Evolutionary conservation across 805 yeast genomes (phyloP), one percentile per base, ranked within the genome.

Genomic region (Saccharomycopsis capsularis): DNA sequence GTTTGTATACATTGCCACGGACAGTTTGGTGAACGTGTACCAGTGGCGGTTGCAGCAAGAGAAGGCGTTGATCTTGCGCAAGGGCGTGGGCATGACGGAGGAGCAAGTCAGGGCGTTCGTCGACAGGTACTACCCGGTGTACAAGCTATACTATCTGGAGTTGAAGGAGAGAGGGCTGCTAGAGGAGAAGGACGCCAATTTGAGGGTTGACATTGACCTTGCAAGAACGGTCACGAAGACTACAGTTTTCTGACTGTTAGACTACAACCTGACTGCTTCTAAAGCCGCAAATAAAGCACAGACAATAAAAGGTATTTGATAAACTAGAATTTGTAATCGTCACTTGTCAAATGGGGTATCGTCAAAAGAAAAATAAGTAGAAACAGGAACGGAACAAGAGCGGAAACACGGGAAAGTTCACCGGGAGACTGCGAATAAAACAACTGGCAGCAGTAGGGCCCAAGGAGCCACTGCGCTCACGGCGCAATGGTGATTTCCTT

Each of bases 61-160:
- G 58, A 82, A 81, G 50, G 74, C 68, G 2, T 64, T 87, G 57
- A 76, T 81, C 9, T 45, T 48, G 16, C 46, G 53, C 7, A 69
- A 63, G 22, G 96, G 95, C 0, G 46, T 57, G 1, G 98, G 98
- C 0, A 90, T 93, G 98, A 65, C 82, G 1, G 93, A 85, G 56
- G 70, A 60, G 1, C 74, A 82, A 57, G 96, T 91, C 3, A 63
- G 56, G 7, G 55, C 55, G 18, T 93, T 93, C 68, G 82, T 91
- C 9, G 78, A 82, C 52, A 74, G 95, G 52, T 91, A 91, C 63
- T 83, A 85, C 88, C 95, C 95, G 1, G 76, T 83, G 34, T 91
- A 91, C 58, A 75, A 78, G 53, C 59, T 90, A 19, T 93, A 85
- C 62, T 82, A 78, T 58, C 66, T 66, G 11, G 61, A 67, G 0